Conservation (phyloP, 805 yeast species). For the Cyberlindnera meyerae region DNA sequence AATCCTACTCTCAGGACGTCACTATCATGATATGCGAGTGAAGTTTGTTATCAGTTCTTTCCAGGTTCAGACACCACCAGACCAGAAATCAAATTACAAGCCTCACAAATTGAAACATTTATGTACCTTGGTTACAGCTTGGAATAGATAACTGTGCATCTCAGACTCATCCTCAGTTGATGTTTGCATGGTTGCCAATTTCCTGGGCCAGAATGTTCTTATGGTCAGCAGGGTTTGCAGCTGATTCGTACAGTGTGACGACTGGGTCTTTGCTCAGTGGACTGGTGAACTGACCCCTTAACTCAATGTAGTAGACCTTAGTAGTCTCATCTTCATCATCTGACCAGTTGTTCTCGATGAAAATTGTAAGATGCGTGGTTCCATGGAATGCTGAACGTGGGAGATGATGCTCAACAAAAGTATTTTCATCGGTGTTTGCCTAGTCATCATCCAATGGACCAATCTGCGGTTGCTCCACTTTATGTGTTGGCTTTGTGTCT, state of each 20-base stretch:
- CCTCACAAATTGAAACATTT: no score
- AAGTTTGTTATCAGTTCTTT: no score
- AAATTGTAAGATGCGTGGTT: conserved; percentile 60
- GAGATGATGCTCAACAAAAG: conserved; percentile 75
- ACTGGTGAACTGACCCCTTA: conserved; percentile 63
- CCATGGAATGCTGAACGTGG: conserved; percentile 75
- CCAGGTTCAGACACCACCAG: no score
- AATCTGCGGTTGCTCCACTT: conserved; percentile 58
- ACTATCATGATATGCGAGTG: no score
- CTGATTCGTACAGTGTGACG: conserved; percentile 76
- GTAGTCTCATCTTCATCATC: conserved; percentile 56
- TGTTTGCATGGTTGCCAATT: conserved; percentile 15
- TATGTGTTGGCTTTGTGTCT: conserved; percentile 43
- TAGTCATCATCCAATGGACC: conserved; percentile 48
- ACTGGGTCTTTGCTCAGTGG: conserved; percentile 63
- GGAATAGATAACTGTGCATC: no score
- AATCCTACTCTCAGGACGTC: no score
- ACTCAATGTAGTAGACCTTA: conserved; percentile 63
- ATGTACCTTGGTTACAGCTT: no score
- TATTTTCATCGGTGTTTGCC: conserved; percentile 36
- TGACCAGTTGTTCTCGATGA: conserved; percentile 62
- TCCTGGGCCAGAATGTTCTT: conserved; percentile 30
- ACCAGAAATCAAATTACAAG: no score
- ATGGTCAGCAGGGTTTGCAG: conserved; percentile 92
- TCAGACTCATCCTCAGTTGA: conserved; percentile 6